Evolutionary conservation across 306 rosid species (phyloP).

Genomic region (Cucumis hystrix): DNA sequence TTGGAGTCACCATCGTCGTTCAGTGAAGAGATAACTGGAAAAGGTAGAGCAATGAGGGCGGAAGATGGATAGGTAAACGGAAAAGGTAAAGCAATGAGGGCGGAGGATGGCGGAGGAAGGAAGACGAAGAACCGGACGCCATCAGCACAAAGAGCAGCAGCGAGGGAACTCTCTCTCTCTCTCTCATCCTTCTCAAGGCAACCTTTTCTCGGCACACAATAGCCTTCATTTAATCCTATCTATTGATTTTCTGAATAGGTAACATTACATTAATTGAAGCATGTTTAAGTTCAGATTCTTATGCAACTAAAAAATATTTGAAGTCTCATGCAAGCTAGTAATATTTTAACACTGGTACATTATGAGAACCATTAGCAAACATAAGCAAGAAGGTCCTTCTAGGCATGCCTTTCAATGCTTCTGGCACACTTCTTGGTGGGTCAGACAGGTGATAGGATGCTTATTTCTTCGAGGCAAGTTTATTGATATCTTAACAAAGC

Average conservation of each 20-base stretch:
- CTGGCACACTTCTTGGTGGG: not conserved
- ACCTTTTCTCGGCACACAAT: too few relatives aligned
- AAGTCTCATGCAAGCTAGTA: not conserved
- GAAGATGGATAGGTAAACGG: too few relatives aligned
- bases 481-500: not conserved
- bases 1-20: too few relatives aligned
- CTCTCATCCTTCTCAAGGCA: too few relatives aligned
- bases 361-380: not conserved
- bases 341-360: not conserved
- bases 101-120: too few relatives aligned
- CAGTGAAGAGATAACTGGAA: too few relatives aligned
- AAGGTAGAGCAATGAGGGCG: too few relatives aligned
- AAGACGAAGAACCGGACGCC: too few relatives aligned
- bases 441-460: not conserved
- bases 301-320: not conserved
- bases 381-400: not conserved
- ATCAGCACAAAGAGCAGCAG: too few relatives aligned
- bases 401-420: not conserved
- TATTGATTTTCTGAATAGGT: not conserved
- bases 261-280: not conserved
- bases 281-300: not conserved
- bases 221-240: not conserved
- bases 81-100: too few relatives aligned
- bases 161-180: too few relatives aligned
- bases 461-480: not conserved